Conservation (phyloP, 371 early-diverging fungal genomes). For the Mortierella sp. region DNA sequence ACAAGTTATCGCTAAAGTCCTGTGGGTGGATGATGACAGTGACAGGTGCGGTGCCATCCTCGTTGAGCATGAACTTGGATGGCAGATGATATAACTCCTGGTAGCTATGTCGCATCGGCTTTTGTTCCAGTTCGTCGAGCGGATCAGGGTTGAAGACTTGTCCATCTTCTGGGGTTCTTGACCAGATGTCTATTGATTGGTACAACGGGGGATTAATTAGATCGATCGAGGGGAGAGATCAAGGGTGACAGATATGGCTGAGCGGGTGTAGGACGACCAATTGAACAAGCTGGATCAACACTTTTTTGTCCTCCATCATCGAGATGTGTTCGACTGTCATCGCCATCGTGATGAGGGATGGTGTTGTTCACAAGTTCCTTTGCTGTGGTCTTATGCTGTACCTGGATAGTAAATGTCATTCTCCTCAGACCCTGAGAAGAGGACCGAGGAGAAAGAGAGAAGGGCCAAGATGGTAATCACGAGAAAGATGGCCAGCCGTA, state of each 20-base stretch:
- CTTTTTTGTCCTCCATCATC: no score
- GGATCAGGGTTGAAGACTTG: slow-evolving; percentile 49
- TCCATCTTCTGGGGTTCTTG: slow-evolving; percentile 15
- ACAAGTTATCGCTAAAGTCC: slow-evolving; percentile 46
- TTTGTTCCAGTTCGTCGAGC: slow-evolving; percentile 48
- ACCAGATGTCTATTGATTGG: slow-evolving; percentile 15
- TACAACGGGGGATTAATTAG: not conserved
- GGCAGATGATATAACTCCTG: slow-evolving; percentile 48
- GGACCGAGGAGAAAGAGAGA: slow-evolving; percentile 41
- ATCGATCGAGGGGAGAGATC: no score
- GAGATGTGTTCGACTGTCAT: no score
- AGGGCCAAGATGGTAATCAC: slow-evolving; percentile 37
- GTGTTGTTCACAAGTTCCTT: not conserved
- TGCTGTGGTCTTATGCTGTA: slow-evolving; percentile 1
- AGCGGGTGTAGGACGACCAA: not conserved
- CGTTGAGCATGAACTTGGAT: slow-evolving; percentile 52
- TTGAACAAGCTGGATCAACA: no score
- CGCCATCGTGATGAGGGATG: not conserved
- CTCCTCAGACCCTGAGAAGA: slow-evolving; percentile 33
- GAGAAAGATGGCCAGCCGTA: slow-evolving; percentile 31
- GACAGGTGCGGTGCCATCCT: slow-evolving; percentile 57
- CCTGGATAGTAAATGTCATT: slow-evolving; percentile 53
- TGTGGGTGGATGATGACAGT: slow-evolving; percentile 60
- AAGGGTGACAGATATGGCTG: not conserved
- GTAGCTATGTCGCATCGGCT: slow-evolving; percentile 50